Conservation (phyloP, 2,329 filamentous ascomycete genomes). For the Fusarium anguioides region DNA sequence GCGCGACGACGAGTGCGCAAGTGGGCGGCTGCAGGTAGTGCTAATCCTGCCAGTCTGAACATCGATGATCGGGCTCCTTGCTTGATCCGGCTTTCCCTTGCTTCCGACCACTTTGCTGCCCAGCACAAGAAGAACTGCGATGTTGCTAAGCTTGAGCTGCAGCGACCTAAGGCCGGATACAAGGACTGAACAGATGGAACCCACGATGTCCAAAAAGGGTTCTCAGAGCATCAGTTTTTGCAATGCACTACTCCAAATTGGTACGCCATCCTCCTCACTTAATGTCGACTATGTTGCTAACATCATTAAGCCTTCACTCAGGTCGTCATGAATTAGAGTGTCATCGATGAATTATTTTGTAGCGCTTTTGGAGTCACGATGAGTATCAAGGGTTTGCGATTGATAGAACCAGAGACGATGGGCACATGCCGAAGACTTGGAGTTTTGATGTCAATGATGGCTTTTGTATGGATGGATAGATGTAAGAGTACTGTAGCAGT, state of each 20-base stretch:
- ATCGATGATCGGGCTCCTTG: background rate
- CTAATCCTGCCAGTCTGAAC: background rate
- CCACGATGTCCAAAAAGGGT: background rate
- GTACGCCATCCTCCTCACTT: background rate
- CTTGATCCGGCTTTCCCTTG: background rate
- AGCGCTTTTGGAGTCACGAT: background rate
- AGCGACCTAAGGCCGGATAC: background rate
- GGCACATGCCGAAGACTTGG: background rate
- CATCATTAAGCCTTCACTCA: background rate
- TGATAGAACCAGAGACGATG: background rate
- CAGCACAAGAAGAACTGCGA: background rate
- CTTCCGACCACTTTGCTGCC: background rate
- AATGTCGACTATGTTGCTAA: background rate
- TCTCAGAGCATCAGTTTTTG: background rate
- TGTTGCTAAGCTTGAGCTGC: background rate
- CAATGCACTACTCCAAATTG: background rate
- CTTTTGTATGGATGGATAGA: background rate
- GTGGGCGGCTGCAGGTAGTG: slow-evolving; percentile 1
- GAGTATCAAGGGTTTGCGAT: background rate
- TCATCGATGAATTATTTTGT: background rate
- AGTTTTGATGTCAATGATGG: background rate
- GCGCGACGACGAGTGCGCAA: slow-evolving; percentile 10
- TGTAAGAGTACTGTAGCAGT: background rate
- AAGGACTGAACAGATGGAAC: background rate
- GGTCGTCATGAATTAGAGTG: background rate